Evolutionary conservation across 208 protist genomes (phyloP), one percentile per base, ranked within the genome.

Genomic region (Angomonas deanei): DNA sequence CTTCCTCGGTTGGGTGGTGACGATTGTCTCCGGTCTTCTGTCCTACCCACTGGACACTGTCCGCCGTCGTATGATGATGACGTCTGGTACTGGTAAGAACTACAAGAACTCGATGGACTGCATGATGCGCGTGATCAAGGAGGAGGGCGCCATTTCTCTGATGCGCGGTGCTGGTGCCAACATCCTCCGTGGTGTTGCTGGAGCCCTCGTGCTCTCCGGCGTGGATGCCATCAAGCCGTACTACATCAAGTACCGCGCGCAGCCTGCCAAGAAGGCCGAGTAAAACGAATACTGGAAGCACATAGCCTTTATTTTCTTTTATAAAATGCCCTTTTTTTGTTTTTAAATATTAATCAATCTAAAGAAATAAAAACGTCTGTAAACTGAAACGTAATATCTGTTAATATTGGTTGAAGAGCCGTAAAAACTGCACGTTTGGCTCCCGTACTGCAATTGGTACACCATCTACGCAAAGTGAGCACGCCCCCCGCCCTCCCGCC

Each of bases 11-110:
- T 89, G 78, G 79, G 34, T 70, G n/a, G 82, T 88, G 68, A 92
- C 76, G 26, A 80, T 87, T 59, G 67, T 84, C 38, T 68, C 80
- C 65, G 78, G 79, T 24, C 72, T 87, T 46, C 70, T 91, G 52
- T 88, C 81, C 28, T 99, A 99, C 74, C 98, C 98, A 36, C 80
- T 99, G 67, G 98, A 99, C 83, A 99, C 98, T n/a, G 86, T 99
- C 63, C 89, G 97, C 60, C 84, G 97, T 76, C 88, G 97, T 68
- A 91, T 99, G 78, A 96, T 97, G 92, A 98, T 99, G 82, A 86
- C 78, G 64, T 84, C 85, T 21, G 76, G 79, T 42, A 76, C 72
- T 30, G 70, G 70, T 48, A 69, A 78, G 52, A 84, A 83, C 65
- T 89, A 92, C 71, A 76, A 79, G 54, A 87, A 64, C 71, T 89